Percentiles rank a stretch among this genome's conserved stretches.
Evolutionary conservation across 1,139 yeast genomes (phyloP).

Genomic region (Yamadazyma spencermartinsiae): DNA sequence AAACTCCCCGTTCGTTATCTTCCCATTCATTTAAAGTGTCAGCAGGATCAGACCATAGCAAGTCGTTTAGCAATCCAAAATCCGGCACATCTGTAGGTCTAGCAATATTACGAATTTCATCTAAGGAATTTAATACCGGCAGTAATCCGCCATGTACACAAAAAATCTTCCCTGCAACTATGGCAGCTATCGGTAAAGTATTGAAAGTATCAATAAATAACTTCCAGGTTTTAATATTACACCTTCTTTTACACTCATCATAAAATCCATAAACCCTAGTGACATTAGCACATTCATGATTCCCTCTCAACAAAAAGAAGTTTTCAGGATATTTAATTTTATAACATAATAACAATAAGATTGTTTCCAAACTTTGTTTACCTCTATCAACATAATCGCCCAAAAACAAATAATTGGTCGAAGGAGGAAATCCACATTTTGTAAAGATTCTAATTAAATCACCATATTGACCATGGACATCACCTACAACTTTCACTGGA

Average conservation of each 20-base stretch:
- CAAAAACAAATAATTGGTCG: slow-evolving; percentile 82
- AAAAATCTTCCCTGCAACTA: slow-evolving; percentile 93
- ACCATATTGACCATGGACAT: slow-evolving; percentile 95
- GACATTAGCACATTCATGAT: slow-evolving; percentile 96
- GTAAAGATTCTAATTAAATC: slow-evolving; percentile 89
- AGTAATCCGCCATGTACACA: slow-evolving; percentile 97
- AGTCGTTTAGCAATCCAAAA: slow-evolving; percentile 86
- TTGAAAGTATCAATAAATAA: slow-evolving; percentile 97
- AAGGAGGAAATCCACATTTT: slow-evolving; percentile 98
- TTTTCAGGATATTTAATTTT: slow-evolving; percentile 97
- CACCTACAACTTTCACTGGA: slow-evolving; percentile 97
- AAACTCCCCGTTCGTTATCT: slow-evolving; percentile 95
- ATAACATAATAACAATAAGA: slow-evolving; percentile 78
- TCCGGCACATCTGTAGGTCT: slow-evolving; percentile 98
- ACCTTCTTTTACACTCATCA: slow-evolving; percentile 97
- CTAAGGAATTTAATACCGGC: slow-evolving; percentile 87
- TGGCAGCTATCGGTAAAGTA: slow-evolving; percentile 85
- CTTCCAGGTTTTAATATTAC: slow-evolving; percentile 96
- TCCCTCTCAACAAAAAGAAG: slow-evolving; percentile 91
- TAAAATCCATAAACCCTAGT: slow-evolving; percentile 96
- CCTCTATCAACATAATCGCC: slow-evolving; percentile 99
- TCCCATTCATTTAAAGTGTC: slow-evolving; percentile 97
- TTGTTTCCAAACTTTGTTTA: slow-evolving; percentile 90
- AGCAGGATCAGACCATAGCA: slow-evolving; percentile 96
- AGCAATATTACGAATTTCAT: slow-evolving; percentile 86